These are phyloP conservation scores for Boletales sp. DNA, from an alignment of 768 basidiomycete species.

Conservation along the genomic window DNA sequence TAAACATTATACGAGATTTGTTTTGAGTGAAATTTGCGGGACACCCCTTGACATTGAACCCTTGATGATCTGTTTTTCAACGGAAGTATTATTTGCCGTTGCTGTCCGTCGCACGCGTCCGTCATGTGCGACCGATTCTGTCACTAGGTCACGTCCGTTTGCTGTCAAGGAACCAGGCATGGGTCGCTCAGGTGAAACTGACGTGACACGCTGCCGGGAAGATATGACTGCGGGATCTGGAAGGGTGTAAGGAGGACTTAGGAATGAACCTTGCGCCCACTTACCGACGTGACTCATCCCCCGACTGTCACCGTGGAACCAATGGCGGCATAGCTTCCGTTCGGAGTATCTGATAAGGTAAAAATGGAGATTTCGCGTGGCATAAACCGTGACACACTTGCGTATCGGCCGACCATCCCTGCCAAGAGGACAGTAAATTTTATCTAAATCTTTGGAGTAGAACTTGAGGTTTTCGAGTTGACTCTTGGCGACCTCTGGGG, in stretches of 20 bases:
- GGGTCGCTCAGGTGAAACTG: slow-evolving; percentile 24
- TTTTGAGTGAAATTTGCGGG: slow-evolving; percentile 22
- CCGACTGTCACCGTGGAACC: slow-evolving; percentile 58
- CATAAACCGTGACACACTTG: slow-evolving; percentile 42
- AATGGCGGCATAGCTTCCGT: slow-evolving; percentile 47
- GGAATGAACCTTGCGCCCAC: slow-evolving; percentile 11
- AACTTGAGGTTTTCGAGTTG: slow-evolving; percentile 49
- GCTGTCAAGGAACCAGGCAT: slow-evolving; percentile 26
- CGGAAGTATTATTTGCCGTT: slow-evolving; percentile 33
- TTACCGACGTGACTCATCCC: slow-evolving; percentile 55
- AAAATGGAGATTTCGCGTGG: background rate
- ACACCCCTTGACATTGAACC: slow-evolving; percentile 55
- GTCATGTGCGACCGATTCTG: slow-evolving; percentile 36
- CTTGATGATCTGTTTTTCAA: slow-evolving; percentile 51
- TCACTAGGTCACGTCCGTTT: slow-evolving; percentile 38
- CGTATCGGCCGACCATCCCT: slow-evolving; percentile 57
- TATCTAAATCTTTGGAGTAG: slow-evolving; percentile 42
- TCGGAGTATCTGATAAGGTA: slow-evolving; percentile 52
- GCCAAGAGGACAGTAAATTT: slow-evolving; percentile 54
- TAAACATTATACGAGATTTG: slow-evolving; percentile 1
- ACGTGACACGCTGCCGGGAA: slow-evolving; percentile 13
- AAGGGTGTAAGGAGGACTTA: slow-evolving; percentile 3
- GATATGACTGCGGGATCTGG: slow-evolving; percentile 21
- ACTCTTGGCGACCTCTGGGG: slow-evolving; percentile 46
- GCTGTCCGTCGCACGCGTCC: slow-evolving; percentile 38